These are phyloP conservation scores for Hyphopichia khmerensis DNA, from an alignment of 1,139 yeast species.

Conservation along the genomic window DNA sequence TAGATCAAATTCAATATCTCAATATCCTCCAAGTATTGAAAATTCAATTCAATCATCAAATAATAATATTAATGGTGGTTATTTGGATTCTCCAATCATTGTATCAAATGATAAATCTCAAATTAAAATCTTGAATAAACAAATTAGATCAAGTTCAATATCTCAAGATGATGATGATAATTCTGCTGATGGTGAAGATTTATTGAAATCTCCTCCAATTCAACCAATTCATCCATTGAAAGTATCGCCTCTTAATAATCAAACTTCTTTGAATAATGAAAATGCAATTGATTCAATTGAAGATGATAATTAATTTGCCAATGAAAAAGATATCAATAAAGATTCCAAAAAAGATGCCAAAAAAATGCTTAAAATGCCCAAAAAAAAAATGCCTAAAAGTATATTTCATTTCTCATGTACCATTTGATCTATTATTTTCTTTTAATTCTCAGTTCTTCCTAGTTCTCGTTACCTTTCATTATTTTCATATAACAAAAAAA, in stretches of 20 bases:
- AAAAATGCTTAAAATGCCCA: too few species aligned
- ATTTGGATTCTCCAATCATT: slow-evolving; percentile 9
- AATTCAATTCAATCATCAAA: too few species aligned
- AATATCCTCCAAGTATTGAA: slow-evolving; percentile 15
- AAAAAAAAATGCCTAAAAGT: too few species aligned
- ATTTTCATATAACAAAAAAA: too few species aligned
- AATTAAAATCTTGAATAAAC: neutral
- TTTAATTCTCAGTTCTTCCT: too few species aligned
- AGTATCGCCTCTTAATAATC: neutral
- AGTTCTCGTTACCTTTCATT: too few species aligned
- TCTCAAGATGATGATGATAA: slow-evolving; percentile 1
- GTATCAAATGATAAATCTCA: neutral
- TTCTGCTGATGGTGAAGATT: slow-evolving; percentile 4
- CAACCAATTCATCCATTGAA: slow-evolving; percentile 1
- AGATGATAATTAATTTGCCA: too few species aligned
- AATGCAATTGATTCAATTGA: slow-evolving; percentile 25
- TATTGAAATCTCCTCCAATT: slow-evolving; percentile 8
- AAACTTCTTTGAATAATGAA: slow-evolving; percentile 8
- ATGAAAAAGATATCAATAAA: too few species aligned
- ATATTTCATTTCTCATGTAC: too few species aligned
- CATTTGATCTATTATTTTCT: too few species aligned
- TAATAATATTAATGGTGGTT: slow-evolving; percentile 9
- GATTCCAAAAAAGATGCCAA: too few species aligned
- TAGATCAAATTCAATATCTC: slow-evolving; percentile 17
- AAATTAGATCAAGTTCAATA: slow-evolving; percentile 4